Percentiles rank a stretch among this genome's conserved stretches.
phyloP scores from a whole-genome alignment of 1,139 yeast genomes.

The Yamadazyma diddensiae region DNA sequence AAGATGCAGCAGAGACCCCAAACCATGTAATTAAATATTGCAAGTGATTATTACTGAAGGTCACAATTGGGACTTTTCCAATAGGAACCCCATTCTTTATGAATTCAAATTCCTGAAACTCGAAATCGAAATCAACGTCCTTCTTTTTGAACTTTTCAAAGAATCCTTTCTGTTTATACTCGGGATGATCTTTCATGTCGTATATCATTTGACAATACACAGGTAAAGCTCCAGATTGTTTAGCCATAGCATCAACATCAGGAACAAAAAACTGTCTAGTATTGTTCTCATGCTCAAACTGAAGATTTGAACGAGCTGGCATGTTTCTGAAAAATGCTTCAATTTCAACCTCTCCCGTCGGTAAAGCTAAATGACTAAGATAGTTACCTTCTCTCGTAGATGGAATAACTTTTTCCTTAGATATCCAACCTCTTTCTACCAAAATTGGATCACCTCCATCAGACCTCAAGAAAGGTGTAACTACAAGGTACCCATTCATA shows the following conservation, averaged over 20 bases:
- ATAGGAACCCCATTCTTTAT: conserved; percentile 84
- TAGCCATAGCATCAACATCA: conserved; percentile 81
- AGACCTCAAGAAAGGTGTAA: conserved; percentile 77
- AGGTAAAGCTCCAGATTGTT: conserved; percentile 63
- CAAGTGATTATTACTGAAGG: conserved; percentile 82
- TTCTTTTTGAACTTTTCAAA: conserved; percentile 7
- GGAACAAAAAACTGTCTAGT: conserved; percentile 65
- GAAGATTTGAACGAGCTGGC: conserved; percentile 67
- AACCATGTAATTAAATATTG: conserved; percentile 96
- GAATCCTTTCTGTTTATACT: conserved; percentile 30
- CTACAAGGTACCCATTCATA: conserved; percentile 70
- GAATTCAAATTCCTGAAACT: conserved; percentile 49
- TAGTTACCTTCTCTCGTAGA: conserved; percentile 46
- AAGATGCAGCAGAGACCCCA: conserved; percentile 71
- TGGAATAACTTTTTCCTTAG: conserved; percentile 70
- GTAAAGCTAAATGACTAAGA: conserved; percentile 64
- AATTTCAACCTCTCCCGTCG: conserved; percentile 70
- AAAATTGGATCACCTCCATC: conserved; percentile 71
- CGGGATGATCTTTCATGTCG: conserved; percentile 61
- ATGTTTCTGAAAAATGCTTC: conserved; percentile 72
- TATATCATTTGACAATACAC: conserved; percentile 75
- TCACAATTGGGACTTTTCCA: conserved; percentile 77
- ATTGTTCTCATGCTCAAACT: conserved; percentile 70
- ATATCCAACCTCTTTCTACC: conserved; percentile 91
- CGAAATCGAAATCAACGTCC: conserved; percentile 32